These are phyloP conservation scores for Phanerochaete carnosa DNA, from an alignment of 768 basidiomycete genomes.

Conservation along the genomic window DNA sequence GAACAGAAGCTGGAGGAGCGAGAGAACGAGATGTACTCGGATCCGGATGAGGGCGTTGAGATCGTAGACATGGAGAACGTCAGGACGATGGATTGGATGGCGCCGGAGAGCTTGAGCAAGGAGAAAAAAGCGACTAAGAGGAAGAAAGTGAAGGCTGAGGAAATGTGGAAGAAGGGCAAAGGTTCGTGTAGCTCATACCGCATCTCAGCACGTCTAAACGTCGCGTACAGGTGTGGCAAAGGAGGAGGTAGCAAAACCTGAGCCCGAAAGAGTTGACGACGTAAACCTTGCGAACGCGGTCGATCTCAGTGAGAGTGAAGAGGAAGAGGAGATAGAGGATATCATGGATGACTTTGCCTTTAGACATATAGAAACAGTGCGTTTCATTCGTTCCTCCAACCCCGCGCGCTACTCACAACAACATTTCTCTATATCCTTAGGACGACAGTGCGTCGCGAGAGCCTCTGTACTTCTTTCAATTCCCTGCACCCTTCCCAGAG, in stretches of 20 bases:
- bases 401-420: not conserved
- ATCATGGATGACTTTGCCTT: constrained; percentile 68
- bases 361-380: constrained; percentile 38
- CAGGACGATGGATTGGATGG: constrained; percentile 82
- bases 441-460: constrained; percentile 54
- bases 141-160: constrained; percentile 44
- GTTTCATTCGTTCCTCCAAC: not conserved
- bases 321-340: constrained; percentile 77
- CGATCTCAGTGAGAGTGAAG: constrained; percentile 71
- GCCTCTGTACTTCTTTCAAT: constrained; percentile 85
- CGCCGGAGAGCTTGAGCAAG: constrained; percentile 66
- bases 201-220: not conserved
- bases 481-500: constrained; percentile 79
- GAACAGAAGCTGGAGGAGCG: constrained; percentile 33
- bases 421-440: constrained; percentile 26
- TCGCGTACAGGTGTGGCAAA: constrained; percentile 9
- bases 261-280: constrained; percentile 17
- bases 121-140: constrained; percentile 34
- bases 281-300: constrained; percentile 57
- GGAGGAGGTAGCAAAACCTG: constrained; percentile 19
- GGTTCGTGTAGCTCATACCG: constrained; percentile 24
- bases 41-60: constrained; percentile 84
- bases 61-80: constrained; percentile 83
- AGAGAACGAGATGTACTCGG: constrained; percentile 75
- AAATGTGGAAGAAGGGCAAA: constrained; percentile 27